Base-by-base conservation (phyloP, 2,329 filamentous ascomycete species). In the Talaromyces marneffei region DNA sequence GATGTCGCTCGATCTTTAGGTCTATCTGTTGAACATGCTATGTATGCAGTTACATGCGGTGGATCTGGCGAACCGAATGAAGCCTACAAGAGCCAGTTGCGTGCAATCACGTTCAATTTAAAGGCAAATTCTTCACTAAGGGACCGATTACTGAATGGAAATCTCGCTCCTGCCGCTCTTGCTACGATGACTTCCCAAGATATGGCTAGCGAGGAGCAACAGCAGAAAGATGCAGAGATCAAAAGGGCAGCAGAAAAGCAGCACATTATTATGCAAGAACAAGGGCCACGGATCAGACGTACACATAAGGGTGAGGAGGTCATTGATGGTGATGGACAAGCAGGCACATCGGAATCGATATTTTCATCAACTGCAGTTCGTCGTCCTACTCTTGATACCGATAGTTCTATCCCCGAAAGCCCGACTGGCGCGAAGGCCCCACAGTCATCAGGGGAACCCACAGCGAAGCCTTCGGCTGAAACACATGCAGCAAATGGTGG, bases 251-350 rank as follows among this genome's bases (percentile, higher is more conserved):
- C 87, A 42, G 85, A 87, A 69, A 76, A 78, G 42, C 82, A 85
- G 63, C 90, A 93, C 50, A 92, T 94, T 52, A 83, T 96, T 35
- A 87, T 93, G 63, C 85, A 91, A 14, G 85, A 90, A 20, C 83
- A 85, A 54, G 91, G 85, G 1, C 89, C 92, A 3, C 86, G 92
- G 2, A 87, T 97, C 61, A 85, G 92, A 68, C 87, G 90, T 67
- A 97, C 93, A 2, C 93, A 97, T 78, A 97, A 97, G 75, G 94
- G 94, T 12, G 92, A 97, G 62, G 94, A 97, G 72, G 75, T 96
- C 16, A 83, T 97, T 16, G 92, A 93, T 64, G 86, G 89, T 50
- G 91, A 95, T 35, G 81, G 77, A 55, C 75, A 81, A 64, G 70
- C 71, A 62, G 77, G 76, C 42, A 70, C 76, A 35, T 74, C 75